A percentile compares a stretch with the other conserved stretches of the same genome.
These are phyloP conservation scores for Fistulinella prunicolor DNA, from an alignment of 768 basidiomycete genomes.

Conservation along the genomic window DNA sequence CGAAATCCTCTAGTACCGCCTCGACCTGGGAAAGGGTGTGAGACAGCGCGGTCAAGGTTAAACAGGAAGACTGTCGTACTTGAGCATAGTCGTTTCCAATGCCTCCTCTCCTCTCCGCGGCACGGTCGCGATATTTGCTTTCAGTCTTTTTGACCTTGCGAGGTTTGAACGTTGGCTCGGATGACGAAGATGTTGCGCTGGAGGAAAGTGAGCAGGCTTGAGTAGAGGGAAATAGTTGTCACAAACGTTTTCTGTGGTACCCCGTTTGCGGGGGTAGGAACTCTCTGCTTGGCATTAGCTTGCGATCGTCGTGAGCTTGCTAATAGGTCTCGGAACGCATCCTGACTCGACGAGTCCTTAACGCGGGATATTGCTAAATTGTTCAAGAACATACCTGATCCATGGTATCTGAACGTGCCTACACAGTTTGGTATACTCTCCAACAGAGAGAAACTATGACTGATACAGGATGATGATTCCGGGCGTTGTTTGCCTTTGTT, in stretches of 20 bases:
- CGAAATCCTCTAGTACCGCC: constrained; percentile 79
- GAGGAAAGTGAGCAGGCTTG: background rate
- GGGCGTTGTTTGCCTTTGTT: constrained; percentile 30
- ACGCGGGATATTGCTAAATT: background rate
- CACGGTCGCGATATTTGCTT: constrained; percentile 67
- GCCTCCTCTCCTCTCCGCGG: constrained; percentile 67
- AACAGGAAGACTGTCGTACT: constrained; percentile 34
- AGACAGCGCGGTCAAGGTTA: background rate
- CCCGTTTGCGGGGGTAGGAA: constrained; percentile 1
- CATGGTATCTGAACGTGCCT: constrained; percentile 15
- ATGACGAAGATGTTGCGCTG: constrained; percentile 49
- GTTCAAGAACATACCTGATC: constrained; percentile 22
- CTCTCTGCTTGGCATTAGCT: constrained; percentile 6
- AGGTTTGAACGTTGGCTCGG: constrained; percentile 74
- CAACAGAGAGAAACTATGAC: too few relatives aligned
- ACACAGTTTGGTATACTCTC: background rate
- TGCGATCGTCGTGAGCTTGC: constrained; percentile 31
- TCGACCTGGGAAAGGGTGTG: constrained; percentile 52
- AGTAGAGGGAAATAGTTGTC: background rate
- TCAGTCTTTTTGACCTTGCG: constrained; percentile 69
- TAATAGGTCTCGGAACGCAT: constrained; percentile 57
- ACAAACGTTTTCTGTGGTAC: constrained; percentile 18
- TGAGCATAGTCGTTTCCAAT: constrained; percentile 71
- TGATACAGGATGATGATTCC: background rate
- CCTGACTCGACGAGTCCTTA: constrained; percentile 34